phyloP scores from a whole-genome alignment of 257 asterid genomes.

The Gynochthodes officinalis region DNA sequence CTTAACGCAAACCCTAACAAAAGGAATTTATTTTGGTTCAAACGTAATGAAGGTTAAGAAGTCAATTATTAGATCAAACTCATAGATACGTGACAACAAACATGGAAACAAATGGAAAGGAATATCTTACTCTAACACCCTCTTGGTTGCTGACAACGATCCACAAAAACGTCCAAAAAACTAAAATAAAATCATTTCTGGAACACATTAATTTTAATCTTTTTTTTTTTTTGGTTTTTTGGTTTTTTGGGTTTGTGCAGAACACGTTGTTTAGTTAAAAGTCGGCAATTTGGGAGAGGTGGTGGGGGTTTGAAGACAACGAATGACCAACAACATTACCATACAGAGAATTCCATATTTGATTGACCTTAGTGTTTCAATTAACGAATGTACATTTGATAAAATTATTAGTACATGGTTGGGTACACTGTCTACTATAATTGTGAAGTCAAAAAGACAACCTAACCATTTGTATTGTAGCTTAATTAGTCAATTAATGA shows the following conservation, averaged over 20 bases:
- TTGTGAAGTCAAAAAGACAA: constrained; percentile 11
- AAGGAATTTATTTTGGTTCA: not conserved
- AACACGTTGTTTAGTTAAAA: constrained; percentile 8
- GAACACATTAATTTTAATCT: not conserved
- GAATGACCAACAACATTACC: constrained; percentile 13
- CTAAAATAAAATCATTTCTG: not conserved
- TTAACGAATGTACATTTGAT: not conserved
- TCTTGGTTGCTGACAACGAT: constrained; percentile 13
- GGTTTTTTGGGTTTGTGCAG: not conserved
- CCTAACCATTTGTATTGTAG: too few relatives aligned
- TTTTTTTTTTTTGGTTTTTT: not conserved
- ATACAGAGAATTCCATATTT: not conserved
- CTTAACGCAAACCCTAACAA: not conserved
- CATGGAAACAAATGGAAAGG: not conserved
- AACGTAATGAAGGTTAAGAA: constrained; percentile 12
- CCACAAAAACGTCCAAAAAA: not conserved
- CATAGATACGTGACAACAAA: constrained; percentile 16
- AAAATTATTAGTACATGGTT: constrained; percentile 8
- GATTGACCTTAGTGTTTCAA: constrained; percentile 1
- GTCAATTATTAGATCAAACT: constrained; percentile 18
- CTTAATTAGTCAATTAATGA: too few relatives aligned
- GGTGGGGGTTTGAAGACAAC: constrained; percentile 11
- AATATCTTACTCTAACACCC: constrained; percentile 14
- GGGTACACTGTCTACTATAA: too few relatives aligned
- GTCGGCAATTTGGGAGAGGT: not conserved